Base-by-base conservation (phyloP, 768 basidiomycete species). In the Tulasnella sp. region DNA sequence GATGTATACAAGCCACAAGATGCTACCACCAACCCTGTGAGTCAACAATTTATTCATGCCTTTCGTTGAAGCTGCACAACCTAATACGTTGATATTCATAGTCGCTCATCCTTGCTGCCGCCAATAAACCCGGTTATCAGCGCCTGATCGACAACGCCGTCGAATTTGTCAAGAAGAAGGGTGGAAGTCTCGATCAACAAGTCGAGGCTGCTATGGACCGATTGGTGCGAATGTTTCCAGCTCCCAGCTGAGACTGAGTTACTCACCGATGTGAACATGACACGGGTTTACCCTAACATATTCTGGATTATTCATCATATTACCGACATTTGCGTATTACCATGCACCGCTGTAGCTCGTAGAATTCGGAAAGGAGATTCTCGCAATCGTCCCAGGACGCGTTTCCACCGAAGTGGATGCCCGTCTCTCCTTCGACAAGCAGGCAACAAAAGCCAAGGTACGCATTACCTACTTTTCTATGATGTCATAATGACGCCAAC, bases 401-500 rank as follows among this genome's bases (percentile, higher is more conserved):
- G 93, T 99, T 56, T 99, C 95, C 37, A 98, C 95, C 57, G 95
- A 99, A 68, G 92, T 99, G 59, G 95, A 99, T 66, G 95, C 95
- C 44, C 83, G 87, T 59, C 79, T 98, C 52, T 98, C 93, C 56
- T 96, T 95, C 67, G 86, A 96, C 71, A 96, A 87, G 69, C 80
- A 81, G 67, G 86, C 63, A 19, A 95, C 90, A 58, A 92, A 90
- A 69, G 77, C 76, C 56, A 93, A 92, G 80, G 83, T 76, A 39
- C 20, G 65, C 29, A 15, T 29, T 44, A n/a, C 9, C 19, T 16
- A 13, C 46, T 12, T 16, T n/a, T n/a, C n/a, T n/a, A n/a, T n/a
- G n/a, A 16, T 25, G 25, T 47, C 41, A 5, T 44, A 16, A 48
- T 56, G 45, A 58, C 29, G n/a, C 19, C 0, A 13, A 19, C 28